Base-by-base conservation (phyloP, 148 eudicot species). In the Silene uniflora region DNA sequence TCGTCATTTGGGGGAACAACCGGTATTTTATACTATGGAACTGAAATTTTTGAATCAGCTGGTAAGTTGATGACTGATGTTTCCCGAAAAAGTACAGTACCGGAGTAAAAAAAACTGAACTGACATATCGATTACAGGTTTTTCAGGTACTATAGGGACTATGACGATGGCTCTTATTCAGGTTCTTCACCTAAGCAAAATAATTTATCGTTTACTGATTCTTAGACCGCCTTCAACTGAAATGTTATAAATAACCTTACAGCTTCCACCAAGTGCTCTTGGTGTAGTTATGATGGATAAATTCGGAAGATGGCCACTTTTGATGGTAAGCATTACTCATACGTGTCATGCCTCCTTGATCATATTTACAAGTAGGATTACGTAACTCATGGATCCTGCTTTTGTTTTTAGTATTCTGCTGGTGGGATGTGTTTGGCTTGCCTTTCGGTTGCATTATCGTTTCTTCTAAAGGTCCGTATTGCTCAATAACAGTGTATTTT, bases 91-190 rank as follows among this genome's bases (percentile, higher is more conserved):
- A 4, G 3, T 58, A 27, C 32, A 32, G 3, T 44, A 56, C 10
- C n/a, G 46, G 75, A 54, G 47, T 5, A 25, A 72, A 16, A n/a
- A 49, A 46, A 47, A 46, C 16, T 21, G 59, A 35, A n/a, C 49
- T 77, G 16, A 46, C 17, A 10, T 21, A 77, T 61, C 29, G 52
- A 18, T 78, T 29, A 27, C 87, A 91, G 97, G 93, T 62, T 86
- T 77, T 80, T 88, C 97, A n/a, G 29, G 73, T 62, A 84, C 80
- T 27, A 62, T 84, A 58, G 97, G 93, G 75, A 79, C 97, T 13
- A 79, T 83, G 71, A 58, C 80, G 25, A 79, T 89, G 87, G 93
- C 89, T 52, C 68, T 89, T 72, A 76, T 89, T 67, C 96, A 91
- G 91, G 96, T 89, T 73, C 7, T 58, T 4, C 47, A 9, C 59